Conservation (phyloP, 441 rosid genomes). For the Populus hybrid region DNA sequence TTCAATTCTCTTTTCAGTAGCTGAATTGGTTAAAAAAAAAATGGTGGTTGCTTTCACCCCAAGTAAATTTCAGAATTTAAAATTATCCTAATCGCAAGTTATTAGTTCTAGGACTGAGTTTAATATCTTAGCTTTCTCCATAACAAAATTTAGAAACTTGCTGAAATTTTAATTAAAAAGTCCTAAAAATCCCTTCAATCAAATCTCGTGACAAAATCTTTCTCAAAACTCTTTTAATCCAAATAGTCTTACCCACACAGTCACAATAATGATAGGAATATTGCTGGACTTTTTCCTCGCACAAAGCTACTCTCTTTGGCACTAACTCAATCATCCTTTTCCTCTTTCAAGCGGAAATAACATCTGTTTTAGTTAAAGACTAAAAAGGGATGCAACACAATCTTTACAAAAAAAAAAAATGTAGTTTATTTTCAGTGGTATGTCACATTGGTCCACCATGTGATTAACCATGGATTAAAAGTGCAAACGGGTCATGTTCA, state of each 20-base stretch:
- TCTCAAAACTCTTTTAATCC: neutral
- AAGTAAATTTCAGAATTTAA: neutral
- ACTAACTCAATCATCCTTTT: neutral
- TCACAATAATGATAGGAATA: neutral
- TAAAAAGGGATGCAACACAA: neutral
- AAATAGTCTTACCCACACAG: neutral
- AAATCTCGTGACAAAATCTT: slow-evolving; percentile 9
- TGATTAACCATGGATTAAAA: neutral
- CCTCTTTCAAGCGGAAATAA: slow-evolving; percentile 3
- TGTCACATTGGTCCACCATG: slow-evolving; percentile 13
- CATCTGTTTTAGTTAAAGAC: neutral
- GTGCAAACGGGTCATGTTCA: neutral
- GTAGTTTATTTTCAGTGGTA: neutral
- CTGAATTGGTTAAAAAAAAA: slow-evolving; percentile 7
- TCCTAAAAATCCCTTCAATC: slow-evolving; percentile 1
- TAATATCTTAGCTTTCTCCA: neutral
- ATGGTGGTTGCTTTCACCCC: slow-evolving; percentile 13
- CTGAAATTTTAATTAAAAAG: neutral
- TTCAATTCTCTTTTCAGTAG: slow-evolving; percentile 13
- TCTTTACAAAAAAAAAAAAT: neutral
- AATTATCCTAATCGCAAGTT: too few species aligned
- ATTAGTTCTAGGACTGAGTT: too few species aligned
- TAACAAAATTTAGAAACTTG: slow-evolving; percentile 20
- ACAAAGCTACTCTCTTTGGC: slow-evolving; percentile 1
- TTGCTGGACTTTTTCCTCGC: slow-evolving; percentile 13